These are phyloP conservation scores for Boletus vermiculosoides DNA, from an alignment of 768 basidiomycete species.

Conservation along the genomic window DNA sequence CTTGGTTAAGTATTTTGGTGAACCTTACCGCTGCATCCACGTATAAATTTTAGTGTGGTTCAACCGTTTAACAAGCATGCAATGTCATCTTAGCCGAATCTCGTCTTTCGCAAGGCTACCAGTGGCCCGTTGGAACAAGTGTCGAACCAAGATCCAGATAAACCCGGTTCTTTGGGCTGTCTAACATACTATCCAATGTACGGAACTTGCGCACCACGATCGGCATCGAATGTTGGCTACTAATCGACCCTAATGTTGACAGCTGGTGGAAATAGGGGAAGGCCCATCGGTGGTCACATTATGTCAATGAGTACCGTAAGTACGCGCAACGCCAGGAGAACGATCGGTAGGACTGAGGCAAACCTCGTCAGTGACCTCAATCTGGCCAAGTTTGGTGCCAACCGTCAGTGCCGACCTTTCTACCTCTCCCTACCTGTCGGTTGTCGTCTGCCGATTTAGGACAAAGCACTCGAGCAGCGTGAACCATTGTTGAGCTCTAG, in stretches of 20 bases:
- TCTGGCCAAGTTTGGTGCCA: background rate
- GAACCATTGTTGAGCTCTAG: background rate
- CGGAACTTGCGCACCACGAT: background rate
- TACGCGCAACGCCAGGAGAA: background rate
- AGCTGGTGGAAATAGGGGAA: background rate
- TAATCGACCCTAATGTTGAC: background rate
- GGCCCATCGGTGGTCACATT: background rate
- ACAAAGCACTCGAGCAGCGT: background rate
- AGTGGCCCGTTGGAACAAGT: too few species aligned
- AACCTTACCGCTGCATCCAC: too few species aligned
- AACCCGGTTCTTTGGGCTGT: background rate
- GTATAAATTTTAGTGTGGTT: too few species aligned
- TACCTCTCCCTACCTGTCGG: background rate
- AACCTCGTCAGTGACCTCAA: background rate
- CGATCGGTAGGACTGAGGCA: too few species aligned
- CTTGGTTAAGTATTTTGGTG: too few species aligned
- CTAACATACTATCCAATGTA: background rate
- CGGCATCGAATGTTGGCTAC: background rate
- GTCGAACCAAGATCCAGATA: background rate
- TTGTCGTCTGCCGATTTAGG: constrained; percentile 3
- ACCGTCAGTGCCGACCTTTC: background rate
- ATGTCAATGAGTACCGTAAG: background rate
- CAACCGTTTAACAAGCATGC: too few species aligned
- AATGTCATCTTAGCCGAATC: too few species aligned
- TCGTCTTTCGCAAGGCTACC: too few species aligned